A percentile compares a stretch with the other conserved stretches of the same genome.
Conservation (phyloP, 495 filamentous ascomycete genomes). For the Aspergillus sclerotiicarbonarius region DNA sequence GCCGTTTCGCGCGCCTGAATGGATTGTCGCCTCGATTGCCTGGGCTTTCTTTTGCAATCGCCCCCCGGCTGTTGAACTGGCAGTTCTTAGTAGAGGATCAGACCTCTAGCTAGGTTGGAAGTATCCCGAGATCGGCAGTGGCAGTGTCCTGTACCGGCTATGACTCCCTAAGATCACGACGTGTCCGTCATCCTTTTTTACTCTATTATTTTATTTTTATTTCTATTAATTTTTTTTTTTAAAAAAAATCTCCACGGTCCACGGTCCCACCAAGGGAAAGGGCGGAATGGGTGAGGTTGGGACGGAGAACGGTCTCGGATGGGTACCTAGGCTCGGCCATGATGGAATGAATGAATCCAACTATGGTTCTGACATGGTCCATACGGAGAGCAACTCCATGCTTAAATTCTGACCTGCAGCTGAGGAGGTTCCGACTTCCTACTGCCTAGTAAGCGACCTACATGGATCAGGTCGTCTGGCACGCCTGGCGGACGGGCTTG, state of each 20-base stretch:
- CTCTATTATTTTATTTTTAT: too few species aligned
- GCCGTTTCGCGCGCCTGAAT: not conserved
- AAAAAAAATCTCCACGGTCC: conserved; percentile 14
- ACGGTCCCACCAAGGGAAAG: conserved; percentile 13
- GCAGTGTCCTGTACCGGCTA: conserved; percentile 23
- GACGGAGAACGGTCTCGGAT: conserved; percentile 1
- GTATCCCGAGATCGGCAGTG: conserved; percentile 41
- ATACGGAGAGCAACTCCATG: not conserved
- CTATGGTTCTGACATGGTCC: not conserved
- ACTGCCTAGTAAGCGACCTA: not conserved
- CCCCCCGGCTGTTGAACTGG: not conserved
- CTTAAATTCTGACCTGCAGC: not conserved
- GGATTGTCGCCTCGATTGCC: not conserved
- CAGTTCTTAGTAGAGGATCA: conserved; percentile 17
- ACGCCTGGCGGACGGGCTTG: not conserved
- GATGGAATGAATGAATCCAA: not conserved
- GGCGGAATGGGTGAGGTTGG: conserved; percentile 2
- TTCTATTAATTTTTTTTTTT: not conserved
- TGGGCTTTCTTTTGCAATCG: not conserved
- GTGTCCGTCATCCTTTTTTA: conserved; percentile 10
- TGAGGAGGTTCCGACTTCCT: not conserved
- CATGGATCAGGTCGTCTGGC: not conserved
- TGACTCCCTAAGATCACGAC: conserved; percentile 16
- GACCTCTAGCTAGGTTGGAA: conserved; percentile 24
- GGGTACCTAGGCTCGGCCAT: not conserved